Evolutionary conservation across 257 asterid genomes (phyloP).

Genomic region (Echites panduratus): DNA sequence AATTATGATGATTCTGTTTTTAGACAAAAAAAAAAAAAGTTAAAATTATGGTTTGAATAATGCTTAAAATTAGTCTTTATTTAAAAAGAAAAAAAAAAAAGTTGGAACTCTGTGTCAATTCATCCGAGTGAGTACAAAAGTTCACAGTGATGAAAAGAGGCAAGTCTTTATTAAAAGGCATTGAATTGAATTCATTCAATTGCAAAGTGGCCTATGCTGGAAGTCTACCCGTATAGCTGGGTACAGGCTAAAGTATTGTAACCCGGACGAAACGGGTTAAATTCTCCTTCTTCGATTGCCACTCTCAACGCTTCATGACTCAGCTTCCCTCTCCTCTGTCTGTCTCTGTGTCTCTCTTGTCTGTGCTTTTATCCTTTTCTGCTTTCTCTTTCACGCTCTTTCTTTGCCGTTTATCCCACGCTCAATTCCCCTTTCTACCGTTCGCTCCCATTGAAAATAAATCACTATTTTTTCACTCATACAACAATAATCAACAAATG

Average conservation of each 20-base stretch:
- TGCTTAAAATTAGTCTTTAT: no score
- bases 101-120: conserved; percentile 18
- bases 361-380: neutral
- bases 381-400: conserved; percentile 32
- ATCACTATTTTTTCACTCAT: no score
- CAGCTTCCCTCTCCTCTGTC: conserved; percentile 29
- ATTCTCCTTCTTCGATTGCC: neutral
- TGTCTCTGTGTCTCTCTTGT: conserved; percentile 13
- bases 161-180: conserved; percentile 27
- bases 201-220: conserved; percentile 36
- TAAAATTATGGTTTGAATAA: neutral
- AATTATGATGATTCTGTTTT: conserved; percentile 3
- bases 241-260: conserved; percentile 27
- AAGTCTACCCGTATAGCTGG: conserved; percentile 25
- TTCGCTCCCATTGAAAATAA: no score
- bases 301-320: conserved; percentile 15
- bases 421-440: neutral
- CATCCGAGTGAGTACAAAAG: conserved; percentile 15
- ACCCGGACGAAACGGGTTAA: conserved; percentile 63
- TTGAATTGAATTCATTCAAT: conserved; percentile 25
- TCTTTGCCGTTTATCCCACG: neutral
- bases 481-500: no score
- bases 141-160: conserved; percentile 20
- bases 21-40: neutral
- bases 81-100: neutral